Evolutionary conservation across 257 asterid species (phyloP).

Genomic region (Datura wrightii): DNA sequence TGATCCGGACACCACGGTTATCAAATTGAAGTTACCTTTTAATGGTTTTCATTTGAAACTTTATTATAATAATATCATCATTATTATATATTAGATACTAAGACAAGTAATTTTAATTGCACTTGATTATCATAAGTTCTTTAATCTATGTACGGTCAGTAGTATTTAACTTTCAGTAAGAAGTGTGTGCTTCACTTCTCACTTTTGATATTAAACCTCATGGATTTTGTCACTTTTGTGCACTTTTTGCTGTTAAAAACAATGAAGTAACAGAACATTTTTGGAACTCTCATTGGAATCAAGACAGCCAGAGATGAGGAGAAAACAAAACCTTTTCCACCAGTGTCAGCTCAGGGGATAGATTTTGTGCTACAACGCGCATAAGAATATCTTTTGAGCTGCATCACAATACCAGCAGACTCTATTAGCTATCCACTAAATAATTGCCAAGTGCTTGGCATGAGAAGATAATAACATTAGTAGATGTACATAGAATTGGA

Average conservation of each 20-base stretch:
- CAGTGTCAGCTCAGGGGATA: constrained; percentile 84
- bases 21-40: not conserved
- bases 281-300: constrained; percentile 12
- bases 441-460: constrained; percentile 22
- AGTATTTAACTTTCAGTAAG: not conserved
- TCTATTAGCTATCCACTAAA: constrained; percentile 33
- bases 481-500: constrained; percentile 16
- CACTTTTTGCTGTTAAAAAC: not conserved
- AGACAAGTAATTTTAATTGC: not conserved
- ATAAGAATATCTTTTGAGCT: constrained; percentile 89
- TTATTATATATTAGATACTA: not conserved
- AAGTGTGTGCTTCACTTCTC: constrained; percentile 1
- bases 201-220: not conserved
- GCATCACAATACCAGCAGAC: constrained; percentile 46
- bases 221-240: not conserved
- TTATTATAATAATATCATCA: not conserved
- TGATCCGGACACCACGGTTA: not conserved
- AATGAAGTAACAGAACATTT: not conserved
- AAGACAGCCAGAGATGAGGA: constrained; percentile 12
- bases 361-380: constrained; percentile 90
- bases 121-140: not conserved
- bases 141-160: not conserved
- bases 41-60: not conserved
- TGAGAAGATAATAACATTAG: constrained; percentile 25
- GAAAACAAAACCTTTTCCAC: constrained; percentile 76